Conservation (phyloP, 2,329 filamentous ascomycete species). For the Penicillium sp. region DNA sequence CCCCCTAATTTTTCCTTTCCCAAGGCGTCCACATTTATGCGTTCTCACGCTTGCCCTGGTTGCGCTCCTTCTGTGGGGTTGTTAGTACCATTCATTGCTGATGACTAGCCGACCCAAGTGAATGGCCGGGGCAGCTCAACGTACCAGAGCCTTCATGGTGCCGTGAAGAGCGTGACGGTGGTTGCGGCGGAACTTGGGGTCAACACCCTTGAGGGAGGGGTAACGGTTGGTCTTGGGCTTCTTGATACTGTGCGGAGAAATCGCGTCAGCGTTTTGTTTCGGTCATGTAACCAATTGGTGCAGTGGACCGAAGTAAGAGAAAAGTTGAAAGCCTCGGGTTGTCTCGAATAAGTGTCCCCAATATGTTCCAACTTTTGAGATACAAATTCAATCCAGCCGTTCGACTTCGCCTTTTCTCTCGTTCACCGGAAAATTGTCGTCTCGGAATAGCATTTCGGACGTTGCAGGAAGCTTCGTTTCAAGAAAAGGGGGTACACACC, state of each 20-base stretch:
- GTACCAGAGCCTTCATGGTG: constrained; percentile 94
- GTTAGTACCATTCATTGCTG: constrained; percentile 28
- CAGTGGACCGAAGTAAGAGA: neutral
- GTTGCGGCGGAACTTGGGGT: constrained; percentile 99
- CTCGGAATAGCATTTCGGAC: neutral
- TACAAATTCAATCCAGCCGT: constrained; percentile 6
- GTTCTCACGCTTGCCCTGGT: constrained; percentile 88
- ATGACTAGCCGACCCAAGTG: neutral
- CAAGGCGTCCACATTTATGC: constrained; percentile 54
- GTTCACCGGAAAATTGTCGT: neutral
- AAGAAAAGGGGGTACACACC: constrained; percentile 57
- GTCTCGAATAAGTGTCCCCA: constrained; percentile 1
- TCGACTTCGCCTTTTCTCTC: constrained; percentile 1
- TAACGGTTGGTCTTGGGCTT: constrained; percentile 99
- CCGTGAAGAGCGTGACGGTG: constrained; percentile 99
- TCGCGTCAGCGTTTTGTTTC: constrained; percentile 21
- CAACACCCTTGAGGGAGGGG: constrained; percentile 95
- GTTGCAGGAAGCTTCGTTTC: constrained; percentile 2
- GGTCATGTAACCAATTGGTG: neutral
- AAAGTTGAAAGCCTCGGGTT: neutral
- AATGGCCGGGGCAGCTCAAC: constrained; percentile 34
- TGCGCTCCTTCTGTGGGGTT: constrained; percentile 78
- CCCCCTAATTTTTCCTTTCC: constrained; percentile 29
- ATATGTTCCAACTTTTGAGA: constrained; percentile 1
- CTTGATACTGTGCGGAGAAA: constrained; percentile 72